Base-by-base conservation (phyloP, 345 rosid genomes). In the Jatropha curcas region DNA sequence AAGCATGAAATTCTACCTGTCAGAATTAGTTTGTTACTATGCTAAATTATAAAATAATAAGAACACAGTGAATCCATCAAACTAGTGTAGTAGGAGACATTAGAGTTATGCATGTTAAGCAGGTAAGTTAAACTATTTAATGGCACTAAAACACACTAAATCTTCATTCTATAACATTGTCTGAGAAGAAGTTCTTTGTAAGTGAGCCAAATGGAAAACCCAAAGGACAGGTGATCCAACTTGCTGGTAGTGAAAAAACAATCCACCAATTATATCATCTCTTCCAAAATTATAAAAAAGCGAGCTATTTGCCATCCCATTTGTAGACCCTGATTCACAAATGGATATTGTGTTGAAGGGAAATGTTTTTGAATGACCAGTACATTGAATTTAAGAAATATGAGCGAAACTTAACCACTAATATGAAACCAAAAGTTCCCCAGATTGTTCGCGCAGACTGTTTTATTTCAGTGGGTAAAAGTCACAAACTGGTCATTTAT, bases 1-100 rank as follows among this genome's bases (percentile, higher is more conserved):
- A 82, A 66, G 88, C 85, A 67, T 79, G 84, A 66, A 92, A 92
- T 66, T 92, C 96, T 68, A 92, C 83, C 97, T 92, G 88, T 76
- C 83, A 80, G 73, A 72, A 65, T 59, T 67, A 66, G 71, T 67
- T 76, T 6, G 20, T 69, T 61, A 7, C 41, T 45, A 56, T 60
- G 46, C 46, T 58, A 31, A 37, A 43, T 10, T 66, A 30, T 13
- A 31, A 51, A 33, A 19, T 9, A 25, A 14, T 2, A 20, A n/a
- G 39, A 13, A 30, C 25, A 30, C 25, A 30, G 33, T 4, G 16
- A 60, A 33, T 34, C 12, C 24, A 39, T 22, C 14, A 39, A 46
- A 33, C 30, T 4, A 55, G 25, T 46, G 5, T 9, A 61, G n/a
- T n/a, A 2, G 34, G 45, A 43, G 14, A 30, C 55, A 19, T 19